Percentiles rank a stretch among this genome's conserved stretches.
Evolutionary conservation across 306 rosid genomes (phyloP).

Genomic region (Pyrus bretschneideri): DNA sequence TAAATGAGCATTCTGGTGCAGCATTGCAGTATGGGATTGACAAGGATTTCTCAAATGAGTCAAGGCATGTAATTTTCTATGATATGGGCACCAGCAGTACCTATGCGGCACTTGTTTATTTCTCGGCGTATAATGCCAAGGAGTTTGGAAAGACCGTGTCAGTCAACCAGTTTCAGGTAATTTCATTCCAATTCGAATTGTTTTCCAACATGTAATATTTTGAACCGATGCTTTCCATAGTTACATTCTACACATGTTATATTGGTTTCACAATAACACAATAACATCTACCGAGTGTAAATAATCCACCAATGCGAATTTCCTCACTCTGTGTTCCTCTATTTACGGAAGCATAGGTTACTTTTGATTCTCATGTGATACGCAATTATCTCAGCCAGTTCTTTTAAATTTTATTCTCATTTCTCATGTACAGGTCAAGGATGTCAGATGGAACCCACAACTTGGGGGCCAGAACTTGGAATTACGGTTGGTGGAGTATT

Average conservation of each 20-base stretch:
- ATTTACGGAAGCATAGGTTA: neutral
- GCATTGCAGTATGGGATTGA: conserved; percentile 97
- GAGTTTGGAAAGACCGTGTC: conserved; percentile 75
- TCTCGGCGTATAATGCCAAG: conserved; percentile 66
- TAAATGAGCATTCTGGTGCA: conserved; percentile 92
- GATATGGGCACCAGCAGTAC: conserved; percentile 97
- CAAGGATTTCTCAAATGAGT: conserved; percentile 78
- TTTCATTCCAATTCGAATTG: neutral
- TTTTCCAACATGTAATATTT: neutral
- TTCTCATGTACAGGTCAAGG: conserved; percentile 65
- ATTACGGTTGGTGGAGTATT: conserved; percentile 76
- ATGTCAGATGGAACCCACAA: conserved; percentile 89
- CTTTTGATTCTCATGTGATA: too few relatives aligned
- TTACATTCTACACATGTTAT: neutral
- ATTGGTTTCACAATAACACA: neutral
- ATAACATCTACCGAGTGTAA: neutral
- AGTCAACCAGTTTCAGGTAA: conserved; percentile 92
- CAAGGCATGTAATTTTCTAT: conserved; percentile 80
- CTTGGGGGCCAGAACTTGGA: conserved; percentile 94
- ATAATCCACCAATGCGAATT: neutral
- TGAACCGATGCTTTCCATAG: neutral
- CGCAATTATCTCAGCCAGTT: neutral
- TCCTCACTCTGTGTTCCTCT: neutral
- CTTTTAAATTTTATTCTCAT: neutral
- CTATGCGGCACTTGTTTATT: conserved; percentile 80